These are phyloP conservation scores for Linnemannia elongata DNA, from an alignment of 192 early-diverging fungal genomes.

Conservation along the genomic window DNA sequence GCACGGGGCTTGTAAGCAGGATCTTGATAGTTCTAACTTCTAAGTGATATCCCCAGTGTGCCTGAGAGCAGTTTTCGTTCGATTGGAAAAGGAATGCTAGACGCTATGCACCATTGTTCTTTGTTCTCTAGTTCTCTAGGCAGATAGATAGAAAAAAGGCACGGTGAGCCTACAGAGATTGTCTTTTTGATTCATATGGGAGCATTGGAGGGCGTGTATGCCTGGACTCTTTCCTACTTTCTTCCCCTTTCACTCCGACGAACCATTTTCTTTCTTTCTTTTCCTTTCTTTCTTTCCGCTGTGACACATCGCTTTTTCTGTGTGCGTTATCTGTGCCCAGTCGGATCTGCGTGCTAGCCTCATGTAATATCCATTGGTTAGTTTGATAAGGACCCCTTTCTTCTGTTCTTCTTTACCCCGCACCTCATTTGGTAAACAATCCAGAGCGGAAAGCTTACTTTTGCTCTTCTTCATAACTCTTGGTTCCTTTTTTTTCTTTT, in stretches of 20 bases:
- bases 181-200: background rate
- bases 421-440: conserved; percentile 3
- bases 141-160: background rate
- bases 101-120: background rate
- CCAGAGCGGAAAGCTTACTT: background rate
- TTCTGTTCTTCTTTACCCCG: background rate
- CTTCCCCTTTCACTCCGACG: background rate
- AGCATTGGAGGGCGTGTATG: background rate
- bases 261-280: background rate
- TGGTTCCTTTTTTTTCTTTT: background rate
- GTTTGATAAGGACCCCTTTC: background rate
- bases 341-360: conserved; percentile 2
- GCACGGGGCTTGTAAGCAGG: too few species aligned
- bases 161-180: background rate
- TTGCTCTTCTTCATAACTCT: background rate
- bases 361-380: background rate
- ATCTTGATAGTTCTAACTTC: background rate
- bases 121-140: too few species aligned
- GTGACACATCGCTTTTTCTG: background rate
- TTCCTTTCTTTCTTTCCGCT: background rate
- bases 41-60: background rate
- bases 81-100: background rate
- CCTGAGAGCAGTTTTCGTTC: background rate
- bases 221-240: background rate
- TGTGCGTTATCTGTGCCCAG: background rate